Conservation (phyloP, 495 filamentous ascomycete genomes). For the Lophiostoma macrostomum region DNA sequence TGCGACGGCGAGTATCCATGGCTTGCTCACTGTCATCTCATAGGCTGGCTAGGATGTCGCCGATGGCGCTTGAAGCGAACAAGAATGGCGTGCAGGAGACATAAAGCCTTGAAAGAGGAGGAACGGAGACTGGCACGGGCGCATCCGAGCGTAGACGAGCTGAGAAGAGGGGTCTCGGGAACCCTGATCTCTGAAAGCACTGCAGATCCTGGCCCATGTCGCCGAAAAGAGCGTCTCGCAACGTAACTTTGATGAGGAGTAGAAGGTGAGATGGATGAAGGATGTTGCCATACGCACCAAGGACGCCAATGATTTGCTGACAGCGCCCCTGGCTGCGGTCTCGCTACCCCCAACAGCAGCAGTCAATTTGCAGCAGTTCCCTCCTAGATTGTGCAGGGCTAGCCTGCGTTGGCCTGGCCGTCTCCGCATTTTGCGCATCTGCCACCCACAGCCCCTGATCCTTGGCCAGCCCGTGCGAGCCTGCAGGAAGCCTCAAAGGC, state of each 20-base stretch:
- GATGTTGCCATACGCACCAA: slow-evolving; percentile 23
- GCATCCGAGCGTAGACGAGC: slow-evolving; percentile 24
- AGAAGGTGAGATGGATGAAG: slow-evolving; percentile 16
- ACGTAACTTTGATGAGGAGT: slow-evolving; percentile 29
- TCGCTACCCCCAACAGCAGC: slow-evolving; percentile 29
- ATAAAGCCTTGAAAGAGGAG: slow-evolving; percentile 30
- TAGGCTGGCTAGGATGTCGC: slow-evolving; percentile 21
- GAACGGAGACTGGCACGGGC: slow-evolving; percentile 9
- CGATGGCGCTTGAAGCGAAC: slow-evolving; percentile 33
- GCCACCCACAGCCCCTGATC: slow-evolving; percentile 35
- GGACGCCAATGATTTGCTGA: slow-evolving; percentile 29
- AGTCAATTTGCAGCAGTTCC: slow-evolving; percentile 32
- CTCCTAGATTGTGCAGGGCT: slow-evolving; percentile 32
- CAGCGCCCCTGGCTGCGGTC: slow-evolving; percentile 16
- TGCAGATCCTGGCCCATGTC: slow-evolving; percentile 11
- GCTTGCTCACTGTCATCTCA: slow-evolving; percentile 21
- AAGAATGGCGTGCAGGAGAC: slow-evolving; percentile 33
- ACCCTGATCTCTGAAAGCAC: slow-evolving; percentile 8
- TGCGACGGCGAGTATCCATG: slow-evolving; percentile 9
- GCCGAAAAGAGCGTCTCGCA: slow-evolving; percentile 14
- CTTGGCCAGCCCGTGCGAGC: slow-evolving; percentile 32
- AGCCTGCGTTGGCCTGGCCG: slow-evolving; percentile 34
- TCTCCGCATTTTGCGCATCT: slow-evolving; percentile 37
- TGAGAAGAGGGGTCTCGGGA: slow-evolving; percentile 1
- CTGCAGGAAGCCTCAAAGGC: slow-evolving; percentile 36